Evolutionary conservation across 148 eudicot species (phyloP).

Genomic region (Rhododendron henanense): DNA sequence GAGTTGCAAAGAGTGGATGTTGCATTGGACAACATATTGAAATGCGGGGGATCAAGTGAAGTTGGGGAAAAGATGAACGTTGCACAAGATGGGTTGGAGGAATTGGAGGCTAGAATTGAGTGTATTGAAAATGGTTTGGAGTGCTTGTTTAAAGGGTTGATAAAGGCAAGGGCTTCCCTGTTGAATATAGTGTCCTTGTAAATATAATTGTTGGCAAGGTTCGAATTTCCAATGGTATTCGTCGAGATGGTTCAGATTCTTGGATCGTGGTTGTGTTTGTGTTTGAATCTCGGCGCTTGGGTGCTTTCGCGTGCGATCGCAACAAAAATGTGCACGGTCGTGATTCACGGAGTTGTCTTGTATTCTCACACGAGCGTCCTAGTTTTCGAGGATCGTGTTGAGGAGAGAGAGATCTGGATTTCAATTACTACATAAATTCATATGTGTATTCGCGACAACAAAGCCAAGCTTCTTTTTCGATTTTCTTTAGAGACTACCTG

Average conservation of each 20-base stretch:
- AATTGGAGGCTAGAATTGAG: slow-evolving; percentile 27
- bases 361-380: too few species aligned
- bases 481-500: not conserved
- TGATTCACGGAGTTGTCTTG: too few species aligned
- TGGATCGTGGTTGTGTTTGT: not conserved
- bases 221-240: too few species aligned
- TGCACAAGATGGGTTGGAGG: slow-evolving; percentile 22
- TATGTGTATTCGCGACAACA: too few species aligned
- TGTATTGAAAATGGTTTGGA: slow-evolving; percentile 32
- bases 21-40: slow-evolving; percentile 4
- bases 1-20: slow-evolving; percentile 19
- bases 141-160: slow-evolving; percentile 36
- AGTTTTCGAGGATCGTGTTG: not conserved
- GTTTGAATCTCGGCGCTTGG: not conserved
- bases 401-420: not conserved
- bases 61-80: slow-evolving; percentile 18
- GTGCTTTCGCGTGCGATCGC: too few species aligned
- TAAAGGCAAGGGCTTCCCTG: slow-evolving; percentile 31
- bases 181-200: not conserved
- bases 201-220: too few species aligned
- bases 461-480: not conserved
- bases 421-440: too few species aligned
- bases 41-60: not conserved
- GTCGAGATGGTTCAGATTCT: too few species aligned
- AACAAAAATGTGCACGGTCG: too few species aligned